Evolutionary conservation across 2,329 filamentous ascomycete genomes (phyloP), one percentile per base, ranked within the genome.

Genomic region (Fusarium begoniae): DNA sequence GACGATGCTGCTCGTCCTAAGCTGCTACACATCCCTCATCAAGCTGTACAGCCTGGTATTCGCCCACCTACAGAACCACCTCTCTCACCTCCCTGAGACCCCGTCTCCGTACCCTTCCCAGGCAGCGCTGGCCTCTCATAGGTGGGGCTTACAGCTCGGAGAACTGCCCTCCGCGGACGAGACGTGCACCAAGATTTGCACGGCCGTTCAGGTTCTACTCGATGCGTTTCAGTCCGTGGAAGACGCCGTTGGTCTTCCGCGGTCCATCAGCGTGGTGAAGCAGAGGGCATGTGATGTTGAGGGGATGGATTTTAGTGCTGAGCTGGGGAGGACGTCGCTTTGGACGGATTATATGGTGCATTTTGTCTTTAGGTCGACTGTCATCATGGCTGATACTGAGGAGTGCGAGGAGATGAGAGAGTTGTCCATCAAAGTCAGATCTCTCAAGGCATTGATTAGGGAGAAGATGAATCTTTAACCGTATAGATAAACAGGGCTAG

Each of bases 91-190:
- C 48, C 48, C 48, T 20, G 48, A 35, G 3, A 6, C n/a, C 0
- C 48, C 48, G 48, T 20, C 48, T 11, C n/a, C 22, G 30, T 26
- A 37, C 30, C n/a, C n/a, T 37, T 20, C 48, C 17, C 48, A 37
- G 30, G 0, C 48, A 0, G 32, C 11, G 12, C 48, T 35, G 30
- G 30, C 48, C 30, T 37, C 48, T 37, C 30, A 53, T 26, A 53
- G 48, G 30, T 53, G 30, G 45, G 63, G 63, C 43, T n/a, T 60
- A 38, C 63, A 65, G 45, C 56, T 65, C 56, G 63, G 63, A 61
- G 28, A 65, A 51, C 53, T 61, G 38, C 38, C 56, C 40, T 61
- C 63, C 56, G 44, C 63, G 38, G 56, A 65, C 44, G 56, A 61
- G 28, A 65, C 63, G 6, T 65, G 47, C n/a, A 51, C 55, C 24